Evolutionary conservation across 805 yeast genomes (phyloP).

Genomic region (Saturnispora quitensis): DNA sequence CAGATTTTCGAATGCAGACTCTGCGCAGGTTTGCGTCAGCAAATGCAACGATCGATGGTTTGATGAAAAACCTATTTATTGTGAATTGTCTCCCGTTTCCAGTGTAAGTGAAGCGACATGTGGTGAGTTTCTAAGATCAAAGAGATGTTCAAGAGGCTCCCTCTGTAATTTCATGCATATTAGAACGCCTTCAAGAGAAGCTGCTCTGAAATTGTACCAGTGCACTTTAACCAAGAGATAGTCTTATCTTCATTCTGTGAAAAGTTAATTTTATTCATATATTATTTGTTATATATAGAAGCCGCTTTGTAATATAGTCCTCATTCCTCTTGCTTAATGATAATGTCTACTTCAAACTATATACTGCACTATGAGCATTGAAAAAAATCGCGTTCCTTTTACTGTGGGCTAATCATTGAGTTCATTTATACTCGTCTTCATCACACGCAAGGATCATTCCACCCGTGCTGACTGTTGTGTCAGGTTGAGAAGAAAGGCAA

Average conservation of each 20-base stretch:
- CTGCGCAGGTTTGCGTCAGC: constrained; percentile 53
- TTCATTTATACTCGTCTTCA: too few species aligned
- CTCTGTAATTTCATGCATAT: constrained; percentile 85
- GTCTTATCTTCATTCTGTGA: background rate
- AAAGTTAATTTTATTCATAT: background rate
- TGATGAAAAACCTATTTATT: constrained; percentile 64
- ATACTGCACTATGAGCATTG: background rate
- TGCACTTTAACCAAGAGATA: background rate
- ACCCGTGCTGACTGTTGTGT: background rate
- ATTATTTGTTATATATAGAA: background rate
- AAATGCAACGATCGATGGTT: constrained; percentile 76
- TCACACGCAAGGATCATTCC: background rate
- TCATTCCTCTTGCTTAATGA: background rate
- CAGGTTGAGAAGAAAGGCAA: background rate
- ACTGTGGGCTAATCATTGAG: background rate
- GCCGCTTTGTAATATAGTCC: background rate
- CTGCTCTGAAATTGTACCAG: background rate
- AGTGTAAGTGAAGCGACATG: constrained; percentile 68
- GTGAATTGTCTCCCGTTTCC: constrained; percentile 69
- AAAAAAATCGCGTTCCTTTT: background rate
- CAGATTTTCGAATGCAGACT: constrained; percentile 42
- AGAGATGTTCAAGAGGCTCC: constrained; percentile 67
- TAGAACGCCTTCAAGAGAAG: constrained; percentile 35
- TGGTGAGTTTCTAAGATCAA: constrained; percentile 48
- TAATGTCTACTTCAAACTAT: background rate